Percentiles rank a stretch among this genome's conserved stretches.
These are phyloP conservation scores for Russula abietina DNA, from an alignment of 768 basidiomycete genomes.

Conservation along the genomic window DNA sequence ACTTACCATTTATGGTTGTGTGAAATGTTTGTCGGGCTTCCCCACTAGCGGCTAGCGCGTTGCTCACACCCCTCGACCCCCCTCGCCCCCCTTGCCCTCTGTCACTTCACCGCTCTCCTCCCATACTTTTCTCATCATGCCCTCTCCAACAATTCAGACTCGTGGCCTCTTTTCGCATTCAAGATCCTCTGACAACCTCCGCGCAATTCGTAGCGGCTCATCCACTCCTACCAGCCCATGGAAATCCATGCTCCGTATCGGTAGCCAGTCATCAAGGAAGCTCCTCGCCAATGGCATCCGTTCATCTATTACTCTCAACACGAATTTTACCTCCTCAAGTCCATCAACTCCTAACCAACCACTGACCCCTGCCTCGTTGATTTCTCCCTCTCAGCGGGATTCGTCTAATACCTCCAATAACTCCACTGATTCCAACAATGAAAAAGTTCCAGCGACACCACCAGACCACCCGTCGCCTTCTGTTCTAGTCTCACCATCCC, in stretches of 20 bases:
- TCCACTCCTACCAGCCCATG: constrained; percentile 37
- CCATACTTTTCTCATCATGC: constrained; percentile 13
- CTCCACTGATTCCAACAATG: constrained; percentile 62
- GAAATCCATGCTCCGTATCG: constrained; percentile 73
- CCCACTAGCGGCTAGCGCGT: background rate
- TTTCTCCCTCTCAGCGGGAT: constrained; percentile 53
- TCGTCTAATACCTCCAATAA: constrained; percentile 77
- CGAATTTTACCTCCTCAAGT: constrained; percentile 35
- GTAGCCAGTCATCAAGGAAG: constrained; percentile 59
- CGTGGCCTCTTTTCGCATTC: constrained; percentile 18
- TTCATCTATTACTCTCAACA: constrained; percentile 50
- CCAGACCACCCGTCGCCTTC: constrained; percentile 24
- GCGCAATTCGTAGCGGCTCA: constrained; percentile 15
- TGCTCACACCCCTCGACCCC: constrained; percentile 11
- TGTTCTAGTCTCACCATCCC: constrained; percentile 26
- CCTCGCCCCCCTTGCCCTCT: background rate
- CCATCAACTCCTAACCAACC: constrained; percentile 44
- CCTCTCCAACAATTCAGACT: constrained; percentile 10
- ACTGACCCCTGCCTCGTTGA: constrained; percentile 49
- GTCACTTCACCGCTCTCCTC: background rate
- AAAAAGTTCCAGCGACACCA: constrained; percentile 26
- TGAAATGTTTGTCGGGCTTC: background rate
- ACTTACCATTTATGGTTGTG: constrained; percentile 4
- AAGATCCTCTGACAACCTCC: constrained; percentile 25
- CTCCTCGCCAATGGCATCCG: constrained; percentile 33